Conservation (phyloP, 73 alveolate species). For the Stentor coeruleus region DNA sequence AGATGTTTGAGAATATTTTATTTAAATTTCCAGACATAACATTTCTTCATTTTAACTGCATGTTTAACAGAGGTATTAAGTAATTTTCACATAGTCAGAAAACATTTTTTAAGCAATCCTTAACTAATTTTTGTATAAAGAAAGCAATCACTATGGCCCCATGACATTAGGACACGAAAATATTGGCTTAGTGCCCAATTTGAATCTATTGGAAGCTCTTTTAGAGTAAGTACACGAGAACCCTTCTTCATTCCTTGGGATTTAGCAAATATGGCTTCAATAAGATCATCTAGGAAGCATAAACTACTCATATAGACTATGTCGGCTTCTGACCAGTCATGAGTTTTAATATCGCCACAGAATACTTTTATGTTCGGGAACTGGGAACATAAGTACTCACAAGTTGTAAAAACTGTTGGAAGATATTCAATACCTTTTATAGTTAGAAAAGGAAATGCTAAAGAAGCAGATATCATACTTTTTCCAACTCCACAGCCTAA, state of each 20-base stretch:
- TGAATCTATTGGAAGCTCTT: slow-evolving; percentile 28
- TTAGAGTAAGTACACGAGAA: slow-evolving; percentile 36
- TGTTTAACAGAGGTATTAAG: too few species aligned
- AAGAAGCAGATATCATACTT: slow-evolving; percentile 32
- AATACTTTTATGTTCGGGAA: slow-evolving; percentile 12
- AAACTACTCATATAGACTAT: slow-evolving; percentile 40
- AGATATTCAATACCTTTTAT: slow-evolving; percentile 40
- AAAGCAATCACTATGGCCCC: slow-evolving; percentile 34
- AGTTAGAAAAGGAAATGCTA: slow-evolving; percentile 29
- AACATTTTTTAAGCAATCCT: too few species aligned
- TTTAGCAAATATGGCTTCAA: slow-evolving; percentile 30
- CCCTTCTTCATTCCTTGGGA: slow-evolving; percentile 37
- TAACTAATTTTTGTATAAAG: too few species aligned
- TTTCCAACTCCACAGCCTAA: slow-evolving; percentile 59
- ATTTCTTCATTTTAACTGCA: too few species aligned
- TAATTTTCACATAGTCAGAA: too few species aligned
- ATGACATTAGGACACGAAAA: slow-evolving; percentile 43
- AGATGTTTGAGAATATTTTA: too few species aligned
- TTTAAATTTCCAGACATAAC: too few species aligned
- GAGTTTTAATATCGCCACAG: slow-evolving; percentile 36
- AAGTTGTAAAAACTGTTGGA: slow-evolving; percentile 23
- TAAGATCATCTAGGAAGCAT: slow-evolving; percentile 53
- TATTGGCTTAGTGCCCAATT: slow-evolving; percentile 24
- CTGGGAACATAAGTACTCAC: background rate
- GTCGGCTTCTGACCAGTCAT: slow-evolving; percentile 52